Base-by-base conservation (phyloP, 805 yeast species). In the Kuraishia piskuri region DNA sequence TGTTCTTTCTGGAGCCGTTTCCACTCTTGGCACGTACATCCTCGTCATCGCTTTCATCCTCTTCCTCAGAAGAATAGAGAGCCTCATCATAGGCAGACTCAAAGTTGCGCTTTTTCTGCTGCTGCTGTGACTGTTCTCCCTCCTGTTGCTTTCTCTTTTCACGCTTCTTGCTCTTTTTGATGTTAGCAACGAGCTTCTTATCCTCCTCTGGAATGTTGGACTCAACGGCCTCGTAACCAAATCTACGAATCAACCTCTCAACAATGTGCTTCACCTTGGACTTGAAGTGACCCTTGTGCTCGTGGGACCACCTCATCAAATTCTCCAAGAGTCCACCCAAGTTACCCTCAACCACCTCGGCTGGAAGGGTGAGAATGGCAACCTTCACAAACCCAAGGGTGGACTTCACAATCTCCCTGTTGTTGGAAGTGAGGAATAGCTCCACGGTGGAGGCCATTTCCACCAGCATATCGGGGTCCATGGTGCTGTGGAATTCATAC, bases 321-420 rank as follows among this genome's bases (percentile, higher is more conserved):
- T 88, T 86, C 23, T 79, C 74, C 52, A 94, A 72, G 51, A 94
- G 70, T 10, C 79, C 83, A 36, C 76, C 76, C 61, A 92, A 78
- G 59, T 84, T 83, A 8, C 83, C 77, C 59, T 77, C 78, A 53
- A 94, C 82, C 59, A 84, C 64, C 22, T 88, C 96, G 56, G 80
- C 86, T 14, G 97, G 96, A 53, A 94, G 77, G 20, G 90, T 80
- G 57, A 91, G 75, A 12, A 89, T 84, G 59, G 92, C 88, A 51
- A 92, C 92, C 69, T 92, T 94, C 51, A 90, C 90, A 62, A 92
- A 92, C 2, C 99, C 99, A 63, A 94, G 83, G 9, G 96, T 89
- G 37, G 97, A 80, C 68, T 91, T 90, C 57, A 92, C 97, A 63
- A 94, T 90, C 71, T 94, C 99, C 60, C 95, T 80, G 46, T 89